These are phyloP conservation scores for Melastoma candidum DNA, from an alignment of 441 rosid species.

Conservation along the genomic window DNA sequence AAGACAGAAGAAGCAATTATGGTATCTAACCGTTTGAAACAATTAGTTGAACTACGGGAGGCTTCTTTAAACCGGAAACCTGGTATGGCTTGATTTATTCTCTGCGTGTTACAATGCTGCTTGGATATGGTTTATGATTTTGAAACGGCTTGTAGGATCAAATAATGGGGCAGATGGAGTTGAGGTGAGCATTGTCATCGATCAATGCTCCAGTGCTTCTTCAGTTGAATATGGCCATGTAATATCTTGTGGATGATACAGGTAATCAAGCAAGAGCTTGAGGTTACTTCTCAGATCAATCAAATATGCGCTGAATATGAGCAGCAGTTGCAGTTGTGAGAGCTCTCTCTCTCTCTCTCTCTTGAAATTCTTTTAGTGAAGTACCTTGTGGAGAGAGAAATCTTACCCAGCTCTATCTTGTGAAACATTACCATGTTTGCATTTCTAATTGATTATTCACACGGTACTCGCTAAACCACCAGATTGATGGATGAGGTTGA, in stretches of 20 bases:
- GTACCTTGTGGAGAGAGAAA: too few species aligned
- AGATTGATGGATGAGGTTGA: slow-evolving; percentile 71
- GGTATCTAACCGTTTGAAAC: slow-evolving; percentile 47
- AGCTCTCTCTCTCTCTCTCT: background rate
- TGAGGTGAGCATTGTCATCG: too few species aligned
- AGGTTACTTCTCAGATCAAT: slow-evolving; percentile 41
- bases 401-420: too few species aligned
- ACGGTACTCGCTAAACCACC: slow-evolving; percentile 11
- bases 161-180: slow-evolving; percentile 2
- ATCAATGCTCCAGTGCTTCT: slow-evolving; percentile 3
- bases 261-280: slow-evolving; percentile 47
- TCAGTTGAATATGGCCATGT: background rate
- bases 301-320: slow-evolving; percentile 58
- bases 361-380: too few species aligned
- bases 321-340: slow-evolving; percentile 75
- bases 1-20: slow-evolving; percentile 62
- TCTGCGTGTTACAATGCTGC: background rate
- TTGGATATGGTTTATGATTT: background rate
- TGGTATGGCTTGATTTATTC: slow-evolving; percentile 23
- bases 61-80: slow-evolving; percentile 24
- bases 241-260: slow-evolving; percentile 20
- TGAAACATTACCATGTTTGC: background rate
- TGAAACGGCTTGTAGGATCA: slow-evolving; percentile 31
- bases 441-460: slow-evolving; percentile 11
- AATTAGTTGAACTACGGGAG: slow-evolving; percentile 43